Evolutionary conservation across 768 basidiomycete genomes (phyloP).

Genomic region (Mycena sanguinolenta): DNA sequence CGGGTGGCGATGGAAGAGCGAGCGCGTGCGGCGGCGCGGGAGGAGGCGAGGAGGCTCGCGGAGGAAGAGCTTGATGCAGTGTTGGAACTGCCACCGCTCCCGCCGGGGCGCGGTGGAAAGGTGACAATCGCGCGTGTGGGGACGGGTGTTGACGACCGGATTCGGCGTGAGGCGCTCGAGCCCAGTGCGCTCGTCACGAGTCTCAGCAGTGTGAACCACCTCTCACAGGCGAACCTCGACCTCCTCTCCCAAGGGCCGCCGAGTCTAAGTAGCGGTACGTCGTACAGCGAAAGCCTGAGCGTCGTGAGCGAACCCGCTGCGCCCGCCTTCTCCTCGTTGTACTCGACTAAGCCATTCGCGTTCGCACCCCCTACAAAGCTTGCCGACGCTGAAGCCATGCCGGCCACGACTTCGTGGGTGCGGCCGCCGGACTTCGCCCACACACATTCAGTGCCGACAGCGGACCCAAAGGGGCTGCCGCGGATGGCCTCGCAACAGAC

Average conservation of each 20-base stretch:
- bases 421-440: not conserved
- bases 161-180: conserved; percentile 44
- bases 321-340: conserved; percentile 43
- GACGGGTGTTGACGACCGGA: conserved; percentile 37
- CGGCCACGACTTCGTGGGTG: not conserved
- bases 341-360: conserved; percentile 49
- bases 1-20: conserved; percentile 45
- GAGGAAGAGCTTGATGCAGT: conserved; percentile 35
- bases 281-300: not conserved
- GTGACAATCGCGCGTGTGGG: conserved; percentile 26
- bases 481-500: conserved; percentile 1
- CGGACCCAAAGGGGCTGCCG: conserved; percentile 21
- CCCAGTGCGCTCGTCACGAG: conserved; percentile 47
- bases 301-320: conserved; percentile 5
- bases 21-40: not conserved
- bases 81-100: conserved; percentile 8
- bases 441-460: conserved; percentile 21
- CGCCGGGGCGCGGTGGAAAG: not conserved
- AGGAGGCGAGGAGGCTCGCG: conserved; percentile 35
- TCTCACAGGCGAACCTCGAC: not conserved
- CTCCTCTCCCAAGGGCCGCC: not conserved
- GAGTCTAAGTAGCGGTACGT: not conserved
- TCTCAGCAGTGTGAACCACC: conserved; percentile 30
- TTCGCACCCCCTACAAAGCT: conserved; percentile 25
- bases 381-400: conserved; percentile 20